Base-by-base conservation (phyloP, 345 rosid genomes). In the Anastatica hierochuntica region DNA sequence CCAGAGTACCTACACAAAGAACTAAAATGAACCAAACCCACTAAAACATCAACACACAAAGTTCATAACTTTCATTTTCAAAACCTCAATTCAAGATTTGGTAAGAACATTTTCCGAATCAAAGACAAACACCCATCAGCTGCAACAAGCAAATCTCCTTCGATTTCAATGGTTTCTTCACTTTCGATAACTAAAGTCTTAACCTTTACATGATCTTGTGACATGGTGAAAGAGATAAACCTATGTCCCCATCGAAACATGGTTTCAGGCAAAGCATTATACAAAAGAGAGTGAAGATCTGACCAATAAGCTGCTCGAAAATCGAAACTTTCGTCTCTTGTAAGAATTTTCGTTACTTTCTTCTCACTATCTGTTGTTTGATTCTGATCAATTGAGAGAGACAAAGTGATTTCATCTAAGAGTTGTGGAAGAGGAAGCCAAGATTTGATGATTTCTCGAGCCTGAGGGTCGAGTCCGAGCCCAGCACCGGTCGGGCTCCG, bases 401-500 rank as follows among this genome's bases (percentile, higher is more conserved):
- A 85, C 37, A 74, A 58, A 47, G 86, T 80, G 58, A 67, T 34
- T 2, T 64, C 59, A 2, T 62, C 72, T 35, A 88, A 77, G 56
- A 70, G 75, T 0, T 73, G 53, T 8, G 85, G 82, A 2, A 10
- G 49, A 2, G 47, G 58, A 18, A 83, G 77, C 97, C 97, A 82
- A 1, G 88, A 75, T 12, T 51, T 52, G 57, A 82, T 77, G 65
- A 88, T 59, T 12, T 44, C 49, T 5, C 39, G 79, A 60, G 88
- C 13, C 15, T 60, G 75, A 27, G 67, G 63, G 52, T 85, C 89
- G 44, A 88, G 80, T 6, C 83, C 78, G 12, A 85, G 74, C 0
- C 95, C 97, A 3, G 95, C 95, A 18, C 97, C 92, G 8, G 87
- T 80, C 10, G 92, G 80, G 55, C 83, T 82, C n/a, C 83, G 79